Evolutionary conservation across 2,329 filamentous ascomycete species (phyloP).

Genomic region (Paraphoma sp.): DNA sequence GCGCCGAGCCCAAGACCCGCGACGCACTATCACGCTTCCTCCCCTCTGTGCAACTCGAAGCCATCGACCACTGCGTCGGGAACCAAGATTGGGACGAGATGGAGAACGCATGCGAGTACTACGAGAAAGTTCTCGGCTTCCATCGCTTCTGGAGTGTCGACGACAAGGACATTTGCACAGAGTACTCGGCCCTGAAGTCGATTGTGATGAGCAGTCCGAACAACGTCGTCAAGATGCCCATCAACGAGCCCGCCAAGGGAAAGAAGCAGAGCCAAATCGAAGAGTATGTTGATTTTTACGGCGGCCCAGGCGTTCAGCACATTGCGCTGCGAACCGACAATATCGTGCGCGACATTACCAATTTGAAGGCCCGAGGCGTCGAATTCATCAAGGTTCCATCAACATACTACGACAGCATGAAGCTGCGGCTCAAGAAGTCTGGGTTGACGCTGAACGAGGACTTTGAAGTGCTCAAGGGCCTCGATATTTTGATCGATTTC

Average conservation of each 20-base stretch:
- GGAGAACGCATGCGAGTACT: conserved; percentile 70
- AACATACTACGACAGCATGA: conserved; percentile 86
- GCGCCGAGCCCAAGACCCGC: conserved; percentile 53
- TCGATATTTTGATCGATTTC: conserved; percentile 94
- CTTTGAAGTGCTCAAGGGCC: conserved; percentile 74
- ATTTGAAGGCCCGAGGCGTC: conserved; percentile 83
- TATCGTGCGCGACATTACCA: conserved; percentile 78
- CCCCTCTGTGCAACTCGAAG: conserved; percentile 70
- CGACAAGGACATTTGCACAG: conserved; percentile 89
- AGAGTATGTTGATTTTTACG: conserved; percentile 85
- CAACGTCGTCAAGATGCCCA: conserved; percentile 94
- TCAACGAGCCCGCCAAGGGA: conserved; percentile 91
- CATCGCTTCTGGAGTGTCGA: conserved; percentile 98
- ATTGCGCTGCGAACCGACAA: conserved; percentile 84
- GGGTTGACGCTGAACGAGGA: conserved; percentile 74
- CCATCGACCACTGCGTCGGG: conserved; percentile 95
- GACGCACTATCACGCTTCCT: conserved; percentile 60
- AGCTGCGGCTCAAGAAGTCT: conserved; percentile 70
- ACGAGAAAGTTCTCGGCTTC: conserved; percentile 88
- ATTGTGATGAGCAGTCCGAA: conserved; percentile 90
- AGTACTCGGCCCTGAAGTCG: conserved; percentile 86
- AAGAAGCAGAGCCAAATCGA: conserved; percentile 95
- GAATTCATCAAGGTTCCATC: conserved; percentile 90
- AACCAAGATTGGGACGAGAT: conserved; percentile 97
- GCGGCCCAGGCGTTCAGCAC: conserved; percentile 89